Base-by-base conservation (phyloP, 106 monocot species). In the Dendrobium nobile region DNA sequence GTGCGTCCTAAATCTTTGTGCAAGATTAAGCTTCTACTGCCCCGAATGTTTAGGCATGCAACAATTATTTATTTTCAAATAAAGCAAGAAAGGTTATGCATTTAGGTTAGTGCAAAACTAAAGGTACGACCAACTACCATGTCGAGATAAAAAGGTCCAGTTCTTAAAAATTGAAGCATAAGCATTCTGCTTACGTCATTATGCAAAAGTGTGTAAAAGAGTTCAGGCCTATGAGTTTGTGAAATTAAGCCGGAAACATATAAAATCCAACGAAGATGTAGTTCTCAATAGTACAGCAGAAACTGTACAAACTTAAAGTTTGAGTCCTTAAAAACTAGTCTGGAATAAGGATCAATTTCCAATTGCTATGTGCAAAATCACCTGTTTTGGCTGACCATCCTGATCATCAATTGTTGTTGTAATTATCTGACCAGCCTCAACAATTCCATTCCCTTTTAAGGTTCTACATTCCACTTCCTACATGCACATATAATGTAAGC, bases 371-470 rank as follows among this genome's bases (percentile, higher is more conserved):
- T 20, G 5, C 9, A 17, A 58, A 17, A 67, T 74, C 72, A 87
- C 89, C 89, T 85, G 89, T 40, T 89, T 89, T 47, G 82, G 84
- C 56, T 87, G 89, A 1, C 87, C 89, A 83, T 87, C 87, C 67
- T 47, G 79, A 48, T 82, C 85, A 78, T 82, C 84, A 31, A 89
- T 85, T 78, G 84, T 89, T 47, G 87, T 87, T 73, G 85, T 20
- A 83, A 89, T 87, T 80, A 85, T 84, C 65, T 89, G 89, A 31
- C 89, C 87, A 10, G 89, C 73, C 42, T 89, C 89, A 26, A 85
- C 89, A 26, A 85, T 85, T 68, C 82, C 87, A 82, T 85, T 87
- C 9, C 87, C 82, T 74, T 85, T 89, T 8, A 82, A 19, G 40
- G 78, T 80, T 64, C 70, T 45, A 58, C 77, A 41, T 48, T 84